Conservation (phyloP, 352 stramenopile genomes). For the Globisporangium okanoganense region DNA sequence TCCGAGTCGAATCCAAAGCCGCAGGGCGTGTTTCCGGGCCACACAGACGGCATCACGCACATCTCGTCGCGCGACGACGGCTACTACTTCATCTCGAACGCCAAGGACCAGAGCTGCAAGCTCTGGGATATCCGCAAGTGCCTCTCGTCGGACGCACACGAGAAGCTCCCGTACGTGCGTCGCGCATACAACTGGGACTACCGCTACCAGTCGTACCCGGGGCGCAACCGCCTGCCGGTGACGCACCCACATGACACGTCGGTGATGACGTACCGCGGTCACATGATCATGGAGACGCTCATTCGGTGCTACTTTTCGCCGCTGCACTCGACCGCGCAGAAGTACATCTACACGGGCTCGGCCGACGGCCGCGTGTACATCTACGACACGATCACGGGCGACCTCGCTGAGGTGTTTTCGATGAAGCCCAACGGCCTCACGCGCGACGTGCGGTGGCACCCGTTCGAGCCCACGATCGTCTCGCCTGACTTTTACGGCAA, state of each 20-base stretch:
- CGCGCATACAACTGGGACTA: conserved; percentile 78
- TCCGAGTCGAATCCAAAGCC: conserved; percentile 67
- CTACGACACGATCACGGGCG: conserved; percentile 69
- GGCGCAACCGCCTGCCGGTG: conserved; percentile 44
- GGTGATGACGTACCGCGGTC: conserved; percentile 83
- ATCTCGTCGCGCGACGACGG: conserved; percentile 81
- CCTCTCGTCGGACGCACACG: conserved; percentile 41
- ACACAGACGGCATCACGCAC: conserved; percentile 81
- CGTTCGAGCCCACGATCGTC: conserved; percentile 76
- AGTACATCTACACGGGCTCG: conserved; percentile 84
- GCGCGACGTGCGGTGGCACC: conserved; percentile 82
- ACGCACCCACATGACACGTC: conserved; percentile 69
- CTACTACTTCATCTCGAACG: conserved; percentile 88
- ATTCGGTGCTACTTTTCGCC: conserved; percentile 86
- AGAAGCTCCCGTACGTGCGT: conserved; percentile 36
- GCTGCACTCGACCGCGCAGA: conserved; percentile 82
- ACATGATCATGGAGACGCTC: conserved; percentile 79
- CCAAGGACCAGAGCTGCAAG: conserved; percentile 82
- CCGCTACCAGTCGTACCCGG: conserved; percentile 75
- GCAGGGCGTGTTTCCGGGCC: conserved; percentile 76
- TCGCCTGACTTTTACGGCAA: conserved; percentile 87
- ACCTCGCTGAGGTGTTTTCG: conserved; percentile 73
- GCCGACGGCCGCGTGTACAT: conserved; percentile 82
- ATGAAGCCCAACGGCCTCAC: conserved; percentile 79
- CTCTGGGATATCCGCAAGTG: conserved; percentile 86